A percentile compares a stretch with the other conserved stretches of the same genome.
Evolutionary conservation across 192 early-diverging fungal species (phyloP).

Genomic region (Lobulomyces angularis): DNA sequence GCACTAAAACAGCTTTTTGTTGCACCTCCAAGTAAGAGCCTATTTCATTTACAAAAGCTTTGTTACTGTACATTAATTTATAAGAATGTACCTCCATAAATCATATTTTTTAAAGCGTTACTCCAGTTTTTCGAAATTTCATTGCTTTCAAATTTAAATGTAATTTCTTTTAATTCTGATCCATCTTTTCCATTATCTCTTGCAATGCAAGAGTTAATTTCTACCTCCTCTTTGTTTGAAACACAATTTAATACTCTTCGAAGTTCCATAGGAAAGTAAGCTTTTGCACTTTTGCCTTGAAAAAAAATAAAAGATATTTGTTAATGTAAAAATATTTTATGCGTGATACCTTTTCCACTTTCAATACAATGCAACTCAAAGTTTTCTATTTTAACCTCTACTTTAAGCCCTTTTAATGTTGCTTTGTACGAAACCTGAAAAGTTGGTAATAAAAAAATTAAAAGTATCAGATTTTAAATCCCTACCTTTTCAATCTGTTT

Average conservation of each 20-base stretch:
- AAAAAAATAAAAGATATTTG: background rate
- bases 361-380: slow-evolving; percentile 22
- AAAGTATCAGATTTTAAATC: background rate
- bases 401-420: slow-evolving; percentile 21
- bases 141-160: slow-evolving; percentile 12
- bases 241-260: slow-evolving; percentile 20
- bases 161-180: slow-evolving; percentile 30
- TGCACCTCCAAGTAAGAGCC: no score
- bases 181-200: slow-evolving; percentile 25
- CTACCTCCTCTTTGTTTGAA: slow-evolving; percentile 11
- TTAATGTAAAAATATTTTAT: slow-evolving; percentile 2
- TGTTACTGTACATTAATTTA: no score
- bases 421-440: slow-evolving; percentile 12
- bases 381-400: slow-evolving; percentile 21
- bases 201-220: slow-evolving; percentile 18
- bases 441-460: background rate
- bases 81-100: slow-evolving; percentile 39
- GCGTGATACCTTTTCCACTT: slow-evolving; percentile 23
- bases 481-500: no score
- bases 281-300: slow-evolving; percentile 19
- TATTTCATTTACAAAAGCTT: no score
- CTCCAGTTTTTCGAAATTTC: slow-evolving; percentile 15
- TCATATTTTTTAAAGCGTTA: slow-evolving; percentile 16
- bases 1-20: slow-evolving; percentile 20
- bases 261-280: slow-evolving; percentile 27